phyloP scores from a whole-genome alignment of 192 early-diverging fungal species.

The Pilaira anomala region DNA sequence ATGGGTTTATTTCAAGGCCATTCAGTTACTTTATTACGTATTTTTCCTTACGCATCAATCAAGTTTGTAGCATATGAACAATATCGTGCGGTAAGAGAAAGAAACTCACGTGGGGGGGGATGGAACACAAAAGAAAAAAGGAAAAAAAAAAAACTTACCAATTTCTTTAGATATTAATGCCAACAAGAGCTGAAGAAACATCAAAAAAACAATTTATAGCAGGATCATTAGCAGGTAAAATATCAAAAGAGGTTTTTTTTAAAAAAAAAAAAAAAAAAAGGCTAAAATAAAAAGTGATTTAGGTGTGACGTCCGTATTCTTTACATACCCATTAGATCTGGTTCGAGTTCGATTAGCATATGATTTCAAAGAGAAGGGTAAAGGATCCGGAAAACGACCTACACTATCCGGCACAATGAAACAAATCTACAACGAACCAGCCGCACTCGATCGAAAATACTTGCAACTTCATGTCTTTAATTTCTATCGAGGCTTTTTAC shows the following conservation, averaged over 20 bases:
- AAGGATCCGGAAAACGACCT: conserved; percentile 2
- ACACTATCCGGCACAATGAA: conserved; percentile 25
- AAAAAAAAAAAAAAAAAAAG: not conserved
- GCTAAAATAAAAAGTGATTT: conserved; percentile 4
- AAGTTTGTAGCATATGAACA: conserved; percentile 99
- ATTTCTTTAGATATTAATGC: conserved; percentile 54
- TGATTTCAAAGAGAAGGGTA: conserved; percentile 51
- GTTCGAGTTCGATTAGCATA: conserved; percentile 95
- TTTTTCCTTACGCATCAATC: conserved; percentile 96
- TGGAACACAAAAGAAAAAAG: too few relatives aligned
- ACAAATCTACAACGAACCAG: conserved; percentile 78
- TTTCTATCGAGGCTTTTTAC: conserved; percentile 91
- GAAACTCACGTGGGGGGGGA: too few relatives aligned
- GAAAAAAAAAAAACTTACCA: not conserved
- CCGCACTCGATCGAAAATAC: conserved; percentile 34
- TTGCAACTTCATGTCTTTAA: conserved; percentile 51
- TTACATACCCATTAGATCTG: conserved; percentile 93
- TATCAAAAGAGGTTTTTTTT: too few relatives aligned
- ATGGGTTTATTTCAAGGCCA: conserved; percentile 93
- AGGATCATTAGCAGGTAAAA: conserved; percentile 65
- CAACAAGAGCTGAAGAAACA: conserved; percentile 62
- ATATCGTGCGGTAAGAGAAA: conserved; percentile 48
- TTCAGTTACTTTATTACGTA: conserved; percentile 86
- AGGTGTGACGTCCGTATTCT: conserved; percentile 85
- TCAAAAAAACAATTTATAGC: conserved; percentile 70